phyloP scores from a whole-genome alignment of 345 rosid species.

The Pelargonium nanum region DNA sequence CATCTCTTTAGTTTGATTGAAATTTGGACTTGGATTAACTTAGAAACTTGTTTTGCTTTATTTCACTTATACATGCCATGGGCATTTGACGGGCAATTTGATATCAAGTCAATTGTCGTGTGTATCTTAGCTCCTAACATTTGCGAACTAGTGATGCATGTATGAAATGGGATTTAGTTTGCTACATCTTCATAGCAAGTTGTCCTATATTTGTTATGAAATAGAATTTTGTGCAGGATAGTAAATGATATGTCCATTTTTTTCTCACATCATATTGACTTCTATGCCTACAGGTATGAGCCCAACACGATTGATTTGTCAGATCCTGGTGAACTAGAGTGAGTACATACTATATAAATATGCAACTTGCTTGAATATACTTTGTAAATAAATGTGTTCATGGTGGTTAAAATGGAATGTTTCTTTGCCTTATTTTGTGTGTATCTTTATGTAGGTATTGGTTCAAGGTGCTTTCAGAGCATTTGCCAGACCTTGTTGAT shows the following conservation, averaged over 20 bases:
- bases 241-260: neutral
- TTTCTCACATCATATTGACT: conserved; percentile 4
- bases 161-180: neutral
- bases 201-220: neutral
- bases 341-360: conserved; percentile 27
- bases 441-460: conserved; percentile 56
- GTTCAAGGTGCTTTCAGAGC: conserved; percentile 91
- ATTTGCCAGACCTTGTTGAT: conserved; percentile 89
- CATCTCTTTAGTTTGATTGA: neutral
- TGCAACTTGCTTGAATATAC: conserved; percentile 6
- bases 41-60: neutral
- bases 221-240: neutral
- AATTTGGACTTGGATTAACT: neutral
- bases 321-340: conserved; percentile 82
- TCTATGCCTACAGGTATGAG: conserved; percentile 56
- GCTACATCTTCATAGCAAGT: neutral
- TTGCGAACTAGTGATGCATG: no score
- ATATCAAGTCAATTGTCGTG: neutral
- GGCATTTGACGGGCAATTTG: neutral
- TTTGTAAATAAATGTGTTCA: neutral
- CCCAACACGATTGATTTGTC: conserved; percentile 93
- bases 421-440: conserved; percentile 10
- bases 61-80: neutral
- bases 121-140: no score
- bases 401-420: conserved; percentile 1